A percentile compares a stretch with the other conserved stretches of the same genome.
Evolutionary conservation across 2,329 filamentous ascomycete species (phyloP).

Genomic region (Phialocephala sp.): DNA sequence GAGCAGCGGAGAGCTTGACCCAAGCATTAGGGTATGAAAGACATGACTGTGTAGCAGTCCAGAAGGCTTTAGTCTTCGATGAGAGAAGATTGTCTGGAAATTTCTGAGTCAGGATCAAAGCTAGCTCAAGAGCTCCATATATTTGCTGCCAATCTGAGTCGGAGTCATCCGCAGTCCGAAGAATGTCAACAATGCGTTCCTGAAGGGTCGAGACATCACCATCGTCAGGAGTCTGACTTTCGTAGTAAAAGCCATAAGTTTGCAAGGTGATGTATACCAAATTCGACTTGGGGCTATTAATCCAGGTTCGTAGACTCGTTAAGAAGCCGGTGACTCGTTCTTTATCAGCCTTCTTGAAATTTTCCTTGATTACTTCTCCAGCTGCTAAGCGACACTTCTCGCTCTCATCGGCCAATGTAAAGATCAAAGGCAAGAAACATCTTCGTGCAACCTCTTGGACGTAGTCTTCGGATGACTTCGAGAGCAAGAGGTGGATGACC

Average conservation of each 20-base stretch:
- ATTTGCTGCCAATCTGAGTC: slow-evolving; percentile 73
- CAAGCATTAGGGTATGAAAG: slow-evolving; percentile 74
- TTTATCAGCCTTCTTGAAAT: slow-evolving; percentile 79
- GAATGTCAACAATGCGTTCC: slow-evolving; percentile 56
- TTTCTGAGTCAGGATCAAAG: slow-evolving; percentile 69
- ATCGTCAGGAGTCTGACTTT: slow-evolving; percentile 63
- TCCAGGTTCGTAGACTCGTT: slow-evolving; percentile 73
- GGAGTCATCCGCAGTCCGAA: slow-evolving; percentile 57
- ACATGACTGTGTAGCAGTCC: slow-evolving; percentile 70
- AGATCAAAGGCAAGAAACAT: slow-evolving; percentile 85
- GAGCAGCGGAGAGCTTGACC: slow-evolving; percentile 79
- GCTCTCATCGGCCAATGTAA: slow-evolving; percentile 85
- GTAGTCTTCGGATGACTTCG: slow-evolving; percentile 81
- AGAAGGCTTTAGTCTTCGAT: slow-evolving; percentile 66
- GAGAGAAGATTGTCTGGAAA: slow-evolving; percentile 70
- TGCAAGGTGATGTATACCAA: slow-evolving; percentile 78
- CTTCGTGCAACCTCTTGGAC: slow-evolving; percentile 81
- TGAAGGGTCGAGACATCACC: slow-evolving; percentile 63
- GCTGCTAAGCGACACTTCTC: slow-evolving; percentile 85
- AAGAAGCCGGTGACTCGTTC: slow-evolving; percentile 75
- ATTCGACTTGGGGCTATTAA: slow-evolving; percentile 72
- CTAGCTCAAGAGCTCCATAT: slow-evolving; percentile 73
- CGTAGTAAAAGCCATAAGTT: slow-evolving; percentile 83
- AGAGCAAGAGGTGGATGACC: slow-evolving; percentile 82
- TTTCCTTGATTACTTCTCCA: slow-evolving; percentile 76